A percentile compares a stretch with the other conserved stretches of the same genome.
Evolutionary conservation across 106 monocot species (phyloP).

Genomic region (Dioscorea alata): DNA sequence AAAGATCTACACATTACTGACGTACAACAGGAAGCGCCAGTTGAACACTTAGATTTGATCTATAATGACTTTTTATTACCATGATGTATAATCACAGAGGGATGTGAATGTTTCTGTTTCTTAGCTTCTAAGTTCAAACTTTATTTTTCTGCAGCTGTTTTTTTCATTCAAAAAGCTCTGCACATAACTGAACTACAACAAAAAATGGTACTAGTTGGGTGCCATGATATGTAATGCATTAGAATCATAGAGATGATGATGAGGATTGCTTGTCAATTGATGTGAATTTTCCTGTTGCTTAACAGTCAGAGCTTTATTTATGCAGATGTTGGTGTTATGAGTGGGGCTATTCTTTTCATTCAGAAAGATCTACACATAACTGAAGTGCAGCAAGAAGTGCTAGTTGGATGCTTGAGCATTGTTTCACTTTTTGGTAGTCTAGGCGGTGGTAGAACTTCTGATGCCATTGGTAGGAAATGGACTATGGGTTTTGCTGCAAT

Average conservation of each 20-base stretch:
- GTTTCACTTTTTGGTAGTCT: constrained; percentile 81
- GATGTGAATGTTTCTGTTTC: background rate
- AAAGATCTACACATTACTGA: constrained; percentile 77
- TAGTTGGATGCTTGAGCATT: constrained; percentile 83
- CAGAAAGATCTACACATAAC: constrained; percentile 75
- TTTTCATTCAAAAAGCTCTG: background rate
- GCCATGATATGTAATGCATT: background rate
- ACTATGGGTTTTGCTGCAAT: constrained; percentile 87
- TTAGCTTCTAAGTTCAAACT: no score
- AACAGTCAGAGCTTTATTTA: background rate
- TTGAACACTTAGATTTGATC: constrained; percentile 43
- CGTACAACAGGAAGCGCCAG: constrained; percentile 82
- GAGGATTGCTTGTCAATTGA: background rate
- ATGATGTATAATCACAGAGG: background rate
- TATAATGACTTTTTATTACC: no score
- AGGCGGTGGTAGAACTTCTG: constrained; percentile 73
- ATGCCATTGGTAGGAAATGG: constrained; percentile 88
- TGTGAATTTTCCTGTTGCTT: background rate
- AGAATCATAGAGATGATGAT: background rate
- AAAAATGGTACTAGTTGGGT: background rate
- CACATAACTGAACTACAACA: background rate
- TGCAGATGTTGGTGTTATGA: constrained; percentile 99
- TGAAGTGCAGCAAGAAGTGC: constrained; percentile 85
- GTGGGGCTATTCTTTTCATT: constrained; percentile 90
- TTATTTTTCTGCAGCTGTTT: background rate